phyloP scores from a whole-genome alignment of 1,284 basidiomycete genomes.

The Kalmanozyma brasiliensis region DNA sequence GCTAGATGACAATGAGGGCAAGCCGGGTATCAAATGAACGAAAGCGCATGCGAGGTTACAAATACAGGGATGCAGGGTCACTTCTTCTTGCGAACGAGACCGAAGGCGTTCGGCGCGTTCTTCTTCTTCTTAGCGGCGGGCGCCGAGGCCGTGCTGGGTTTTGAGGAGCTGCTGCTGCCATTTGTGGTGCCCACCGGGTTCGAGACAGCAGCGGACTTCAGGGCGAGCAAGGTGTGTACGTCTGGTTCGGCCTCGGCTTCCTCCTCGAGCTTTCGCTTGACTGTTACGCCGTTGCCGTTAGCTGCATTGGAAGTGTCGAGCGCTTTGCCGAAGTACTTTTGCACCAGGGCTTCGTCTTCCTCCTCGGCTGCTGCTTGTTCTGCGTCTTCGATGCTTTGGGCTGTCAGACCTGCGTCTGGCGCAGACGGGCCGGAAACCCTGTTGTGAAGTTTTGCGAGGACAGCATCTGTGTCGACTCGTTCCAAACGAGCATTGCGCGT shows the following conservation, averaged over 20 bases:
- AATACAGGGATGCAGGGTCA: slow-evolving; percentile 9
- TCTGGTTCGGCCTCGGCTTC: slow-evolving; percentile 30
- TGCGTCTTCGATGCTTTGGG: slow-evolving; percentile 16
- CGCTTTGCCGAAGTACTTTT: slow-evolving; percentile 84
- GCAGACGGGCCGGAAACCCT: background rate
- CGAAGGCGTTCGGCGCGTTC: slow-evolving; percentile 58
- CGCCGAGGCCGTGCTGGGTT: background rate
- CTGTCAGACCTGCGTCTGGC: background rate
- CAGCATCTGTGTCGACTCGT: slow-evolving; percentile 69
- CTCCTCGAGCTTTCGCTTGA: slow-evolving; percentile 51
- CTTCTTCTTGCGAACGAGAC: slow-evolving; percentile 64
- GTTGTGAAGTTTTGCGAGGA: slow-evolving; percentile 43
- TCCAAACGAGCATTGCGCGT: slow-evolving; percentile 92
- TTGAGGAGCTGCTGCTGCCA: slow-evolving; percentile 2
- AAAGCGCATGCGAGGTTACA: no score
- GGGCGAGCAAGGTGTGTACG: slow-evolving; percentile 19
- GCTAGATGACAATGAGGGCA: no score
- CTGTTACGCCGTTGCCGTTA: background rate
- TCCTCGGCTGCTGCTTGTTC: slow-evolving; percentile 76
- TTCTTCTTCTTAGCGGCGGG: slow-evolving; percentile 50
- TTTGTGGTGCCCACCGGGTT: background rate
- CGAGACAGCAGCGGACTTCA: slow-evolving; percentile 8
- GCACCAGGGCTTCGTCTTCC: slow-evolving; percentile 89
- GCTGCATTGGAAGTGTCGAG: slow-evolving; percentile 27
- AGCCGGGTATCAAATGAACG: no score